Conservation (phyloP, 2,329 filamentous ascomycete species). For the Chaetomium sp. region DNA sequence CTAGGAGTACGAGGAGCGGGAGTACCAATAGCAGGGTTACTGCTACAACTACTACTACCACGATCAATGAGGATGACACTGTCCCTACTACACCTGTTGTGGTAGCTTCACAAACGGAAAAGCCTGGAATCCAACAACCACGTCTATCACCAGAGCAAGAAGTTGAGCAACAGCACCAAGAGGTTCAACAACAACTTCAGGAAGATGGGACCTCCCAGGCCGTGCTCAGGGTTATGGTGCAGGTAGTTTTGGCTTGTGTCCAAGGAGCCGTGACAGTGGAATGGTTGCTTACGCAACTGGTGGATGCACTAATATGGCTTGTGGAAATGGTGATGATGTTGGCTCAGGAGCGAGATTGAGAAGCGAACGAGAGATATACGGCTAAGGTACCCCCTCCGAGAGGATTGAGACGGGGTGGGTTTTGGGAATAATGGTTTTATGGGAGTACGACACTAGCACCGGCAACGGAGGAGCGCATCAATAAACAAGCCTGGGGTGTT, state of each 20-base stretch:
- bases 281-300: constrained; percentile 21
- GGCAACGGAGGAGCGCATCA: not conserved
- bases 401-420: too few relatives aligned
- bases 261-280: constrained; percentile 16
- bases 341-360: constrained; percentile 10
- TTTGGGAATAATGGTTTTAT: not conserved
- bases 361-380: too few relatives aligned
- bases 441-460: not conserved
- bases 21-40: too few relatives aligned
- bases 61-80: too few relatives aligned
- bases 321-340: constrained; percentile 15
- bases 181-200: not conserved
- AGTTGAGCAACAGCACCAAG: not conserved
- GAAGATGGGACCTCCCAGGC: constrained; percentile 18
- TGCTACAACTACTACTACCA: too few relatives aligned
- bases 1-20: too few relatives aligned
- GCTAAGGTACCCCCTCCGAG: too few relatives aligned
- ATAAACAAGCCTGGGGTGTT: not conserved
- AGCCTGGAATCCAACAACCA: too few relatives aligned
- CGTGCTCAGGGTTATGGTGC: constrained; percentile 21
- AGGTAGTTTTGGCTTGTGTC: constrained; percentile 20
- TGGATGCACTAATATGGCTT: constrained; percentile 8
- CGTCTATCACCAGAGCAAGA: not conserved
- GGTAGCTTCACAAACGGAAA: too few relatives aligned
- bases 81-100: too few relatives aligned